A percentile compares a stretch with the other conserved stretches of the same genome.
Evolutionary conservation across 2,329 filamentous ascomycete genomes (phyloP).

Genomic region (Aspergillus fructus): DNA sequence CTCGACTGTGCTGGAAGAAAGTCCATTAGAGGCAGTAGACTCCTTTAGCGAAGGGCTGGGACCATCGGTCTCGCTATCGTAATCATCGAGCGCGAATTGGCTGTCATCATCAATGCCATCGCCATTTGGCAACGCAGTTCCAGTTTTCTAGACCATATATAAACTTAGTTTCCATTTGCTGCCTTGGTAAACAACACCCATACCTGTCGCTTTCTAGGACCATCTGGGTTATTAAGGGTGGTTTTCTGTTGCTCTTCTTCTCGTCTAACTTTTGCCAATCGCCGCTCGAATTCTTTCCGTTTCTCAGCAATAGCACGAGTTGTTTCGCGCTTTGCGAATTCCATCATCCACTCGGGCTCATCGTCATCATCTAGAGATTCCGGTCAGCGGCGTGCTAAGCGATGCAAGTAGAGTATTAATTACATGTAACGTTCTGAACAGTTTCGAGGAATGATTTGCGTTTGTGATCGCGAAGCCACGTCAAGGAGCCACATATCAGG

Average conservation of each 20-base stretch:
- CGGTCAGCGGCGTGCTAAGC: conserved; percentile 1
- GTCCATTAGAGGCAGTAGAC: conserved; percentile 42
- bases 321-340: conserved; percentile 70
- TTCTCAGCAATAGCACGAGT: conserved; percentile 64
- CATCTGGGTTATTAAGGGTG: conserved; percentile 50
- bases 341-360: conserved; percentile 81
- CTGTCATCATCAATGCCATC: conserved; percentile 53
- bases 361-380: conserved; percentile 56
- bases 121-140: conserved; percentile 16
- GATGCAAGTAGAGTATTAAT: conserved; percentile 20
- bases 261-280: conserved; percentile 61
- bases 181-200: neutral
- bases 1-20: conserved; percentile 74
- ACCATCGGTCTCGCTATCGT: conserved; percentile 62
- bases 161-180: neutral
- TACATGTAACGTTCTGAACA: conserved; percentile 46
- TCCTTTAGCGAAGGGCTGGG: conserved; percentile 24
- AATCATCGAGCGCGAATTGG: conserved; percentile 74
- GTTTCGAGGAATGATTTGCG: conserved; percentile 57
- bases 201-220: conserved; percentile 48
- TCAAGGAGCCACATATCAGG: conserved; percentile 82
- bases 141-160: conserved; percentile 27
- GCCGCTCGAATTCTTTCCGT: conserved; percentile 72
- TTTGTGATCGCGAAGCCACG: conserved; percentile 87
- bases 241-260: conserved; percentile 62